A percentile compares a stretch with the other conserved stretches of the same genome.
These are phyloP conservation scores for Lithospermum erythrorhizon DNA, from an alignment of 257 asterid genomes.

Conservation along the genomic window DNA sequence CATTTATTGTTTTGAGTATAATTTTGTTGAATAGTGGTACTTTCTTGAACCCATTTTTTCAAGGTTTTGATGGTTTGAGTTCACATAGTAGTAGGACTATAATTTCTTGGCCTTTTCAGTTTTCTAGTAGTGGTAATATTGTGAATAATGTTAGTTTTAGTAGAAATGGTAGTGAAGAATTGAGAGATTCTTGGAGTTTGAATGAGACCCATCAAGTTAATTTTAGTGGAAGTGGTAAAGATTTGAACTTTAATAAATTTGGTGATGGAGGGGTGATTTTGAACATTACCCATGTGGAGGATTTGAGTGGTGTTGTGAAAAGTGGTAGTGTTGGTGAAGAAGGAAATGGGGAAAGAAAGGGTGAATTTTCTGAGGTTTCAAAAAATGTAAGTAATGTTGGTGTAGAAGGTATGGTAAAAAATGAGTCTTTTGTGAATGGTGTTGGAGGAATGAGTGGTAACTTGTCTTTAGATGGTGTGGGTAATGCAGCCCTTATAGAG, in stretches of 20 bases:
- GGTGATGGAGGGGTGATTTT: constrained; percentile 17
- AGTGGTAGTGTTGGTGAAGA: constrained; percentile 11
- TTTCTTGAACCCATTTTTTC: constrained; percentile 34
- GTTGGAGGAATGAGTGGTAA: background rate
- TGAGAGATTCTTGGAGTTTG: background rate
- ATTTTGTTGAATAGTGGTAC: constrained; percentile 43
- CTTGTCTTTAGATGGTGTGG: constrained; percentile 5
- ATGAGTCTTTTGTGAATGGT: background rate
- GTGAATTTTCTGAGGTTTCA: constrained; percentile 15
- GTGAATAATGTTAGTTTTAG: constrained; percentile 4
- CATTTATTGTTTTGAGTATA: constrained; percentile 36
- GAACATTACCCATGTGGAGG: constrained; percentile 22
- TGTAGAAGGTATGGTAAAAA: constrained; percentile 6
- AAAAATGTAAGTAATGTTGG: constrained; percentile 16
- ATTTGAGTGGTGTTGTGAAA: constrained; percentile 17
- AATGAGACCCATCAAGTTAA: constrained; percentile 24
- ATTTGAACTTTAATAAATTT: constrained; percentile 17
- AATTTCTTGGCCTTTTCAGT: constrained; percentile 32
- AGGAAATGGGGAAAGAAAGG: too few species aligned
- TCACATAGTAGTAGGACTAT: constrained; percentile 18
- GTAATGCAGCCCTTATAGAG: constrained; percentile 9
- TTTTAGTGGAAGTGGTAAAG: constrained; percentile 14
- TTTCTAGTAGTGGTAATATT: constrained; percentile 12
- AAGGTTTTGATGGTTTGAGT: constrained; percentile 28
- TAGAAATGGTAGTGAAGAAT: constrained; percentile 2